Evolutionary conservation across 2,329 filamentous ascomycete genomes (phyloP).

Genomic region (Davidsoniella australis): DNA sequence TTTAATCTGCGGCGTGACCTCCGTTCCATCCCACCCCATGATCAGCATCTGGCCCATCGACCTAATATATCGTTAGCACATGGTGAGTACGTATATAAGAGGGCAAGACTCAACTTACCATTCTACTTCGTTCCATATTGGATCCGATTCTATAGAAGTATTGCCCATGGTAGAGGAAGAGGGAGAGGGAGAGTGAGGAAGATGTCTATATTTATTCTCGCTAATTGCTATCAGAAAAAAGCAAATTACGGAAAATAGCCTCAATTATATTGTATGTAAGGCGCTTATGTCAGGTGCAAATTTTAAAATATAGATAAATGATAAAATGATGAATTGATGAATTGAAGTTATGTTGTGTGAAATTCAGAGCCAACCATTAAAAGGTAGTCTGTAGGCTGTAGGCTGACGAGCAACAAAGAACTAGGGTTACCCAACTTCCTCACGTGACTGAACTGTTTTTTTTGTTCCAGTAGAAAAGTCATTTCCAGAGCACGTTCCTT

Average conservation of each 20-base stretch:
- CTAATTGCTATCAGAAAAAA: not conserved
- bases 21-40: slow-evolving; percentile 74
- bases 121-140: slow-evolving; percentile 60
- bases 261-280: too few species aligned
- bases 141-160: slow-evolving; percentile 25
- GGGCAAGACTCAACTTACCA: slow-evolving; percentile 37
- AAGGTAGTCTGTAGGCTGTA: too few species aligned
- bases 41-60: slow-evolving; percentile 62
- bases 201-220: not conserved
- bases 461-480: too few species aligned
- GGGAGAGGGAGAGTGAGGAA: not conserved
- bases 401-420: too few species aligned
- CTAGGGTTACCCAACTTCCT: too few species aligned
- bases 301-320: too few species aligned
- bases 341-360: too few species aligned
- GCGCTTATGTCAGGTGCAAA: too few species aligned
- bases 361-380: too few species aligned
- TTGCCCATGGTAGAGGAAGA: not conserved
- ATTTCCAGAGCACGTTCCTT: too few species aligned
- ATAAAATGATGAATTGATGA: too few species aligned
- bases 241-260: not conserved
- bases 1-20: slow-evolving; percentile 67
- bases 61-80: slow-evolving; percentile 27
- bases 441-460: too few species aligned
- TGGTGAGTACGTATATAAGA: slow-evolving; percentile 13